Evolutionary conservation across 306 rosid species (phyloP), one percentile per base, ranked within the genome.

Genomic region (Spatholobus suberectus): DNA sequence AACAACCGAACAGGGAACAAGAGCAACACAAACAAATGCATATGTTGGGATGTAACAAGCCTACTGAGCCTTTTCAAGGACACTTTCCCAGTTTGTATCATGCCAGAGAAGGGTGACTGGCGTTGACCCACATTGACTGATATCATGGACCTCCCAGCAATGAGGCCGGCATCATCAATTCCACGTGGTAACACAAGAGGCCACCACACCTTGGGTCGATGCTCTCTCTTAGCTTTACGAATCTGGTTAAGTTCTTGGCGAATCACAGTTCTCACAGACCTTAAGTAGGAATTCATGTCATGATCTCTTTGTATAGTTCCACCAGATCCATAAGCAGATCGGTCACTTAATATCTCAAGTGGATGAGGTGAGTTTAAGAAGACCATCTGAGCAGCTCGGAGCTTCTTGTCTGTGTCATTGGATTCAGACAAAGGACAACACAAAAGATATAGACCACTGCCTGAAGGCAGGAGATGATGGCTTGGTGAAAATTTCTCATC

Each of bases 291-390:
- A 55, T 21, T 91, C 97, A 96, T 85, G 86, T 96, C 99, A 73
- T 96, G 99, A 68, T 96, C 98, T 89, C 99, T 87, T 24, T 90
- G 98, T 51, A 96, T 88, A 20, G 85, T 73, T 83, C 99, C 99
- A 10, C 89, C 95, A 0, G 96, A 89, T 23, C 99, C 99, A 75
- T 96, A 96, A 1, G 99, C 92, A 11, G 96, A 89, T 17, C 97
- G 88, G 43, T 96, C 95, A 24, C 97, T 90, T 55, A 96, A 72
- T 72, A 88, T 92, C 85, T 96, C 99, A 0, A 96, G 98, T 24
- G 99, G 99, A 83, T 96, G 99, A 2, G 99, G 99, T 3, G 99
- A 85, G 92, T 92, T 96, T 61, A 96, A 67, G 88, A 96, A 96
- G 26, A 82, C 85, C 82, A 81, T 66, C 49, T 88, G 80, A 2